These are phyloP conservation scores for Penicillium sp. DNA, from an alignment of 2,329 filamentous ascomycete species.

Conservation along the genomic window DNA sequence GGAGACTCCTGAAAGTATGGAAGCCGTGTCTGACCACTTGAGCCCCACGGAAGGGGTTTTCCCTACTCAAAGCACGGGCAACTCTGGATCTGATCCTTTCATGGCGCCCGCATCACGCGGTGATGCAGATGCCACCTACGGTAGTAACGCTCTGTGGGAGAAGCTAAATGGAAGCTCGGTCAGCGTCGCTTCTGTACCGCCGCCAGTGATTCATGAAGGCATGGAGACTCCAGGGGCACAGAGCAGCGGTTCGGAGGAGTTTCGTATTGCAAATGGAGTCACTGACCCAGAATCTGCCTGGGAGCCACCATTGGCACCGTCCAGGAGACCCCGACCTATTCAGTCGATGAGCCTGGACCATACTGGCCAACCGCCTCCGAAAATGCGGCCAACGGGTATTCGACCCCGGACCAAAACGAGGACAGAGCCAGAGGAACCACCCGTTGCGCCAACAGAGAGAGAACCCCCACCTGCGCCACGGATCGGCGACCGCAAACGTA, in stretches of 20 bases:
- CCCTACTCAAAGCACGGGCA: slow-evolving; percentile 38
- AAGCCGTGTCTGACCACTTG: slow-evolving; percentile 33
- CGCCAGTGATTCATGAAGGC: slow-evolving; percentile 49
- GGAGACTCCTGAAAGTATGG: slow-evolving; percentile 31
- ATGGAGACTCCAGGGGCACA: slow-evolving; percentile 63
- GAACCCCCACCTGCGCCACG: slow-evolving; percentile 33
- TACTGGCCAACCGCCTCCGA: slow-evolving; percentile 58
- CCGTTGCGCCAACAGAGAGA: slow-evolving; percentile 31
- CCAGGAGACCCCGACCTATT: slow-evolving; percentile 53
- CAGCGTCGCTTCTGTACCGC: slow-evolving; percentile 38
- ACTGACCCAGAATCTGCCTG: slow-evolving; percentile 33
- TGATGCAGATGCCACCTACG: slow-evolving; percentile 36
- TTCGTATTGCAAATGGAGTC: slow-evolving; percentile 34
- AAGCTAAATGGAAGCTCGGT: slow-evolving; percentile 49
- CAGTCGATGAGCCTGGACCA: slow-evolving; percentile 53
- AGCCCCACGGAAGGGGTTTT: slow-evolving; percentile 32
- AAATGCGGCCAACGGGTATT: slow-evolving; percentile 56
- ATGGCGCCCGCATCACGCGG: slow-evolving; percentile 33
- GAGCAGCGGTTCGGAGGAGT: slow-evolving; percentile 43
- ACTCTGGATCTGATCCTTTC: slow-evolving; percentile 46
- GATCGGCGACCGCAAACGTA: slow-evolving; percentile 73
- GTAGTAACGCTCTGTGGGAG: slow-evolving; percentile 48
- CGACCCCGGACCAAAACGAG: slow-evolving; percentile 43
- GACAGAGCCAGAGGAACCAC: slow-evolving; percentile 41
- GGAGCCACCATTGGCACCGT: slow-evolving; percentile 46